Conservation (phyloP, 164 flowering plant species). For the Aristolochia fimbriata region DNA sequence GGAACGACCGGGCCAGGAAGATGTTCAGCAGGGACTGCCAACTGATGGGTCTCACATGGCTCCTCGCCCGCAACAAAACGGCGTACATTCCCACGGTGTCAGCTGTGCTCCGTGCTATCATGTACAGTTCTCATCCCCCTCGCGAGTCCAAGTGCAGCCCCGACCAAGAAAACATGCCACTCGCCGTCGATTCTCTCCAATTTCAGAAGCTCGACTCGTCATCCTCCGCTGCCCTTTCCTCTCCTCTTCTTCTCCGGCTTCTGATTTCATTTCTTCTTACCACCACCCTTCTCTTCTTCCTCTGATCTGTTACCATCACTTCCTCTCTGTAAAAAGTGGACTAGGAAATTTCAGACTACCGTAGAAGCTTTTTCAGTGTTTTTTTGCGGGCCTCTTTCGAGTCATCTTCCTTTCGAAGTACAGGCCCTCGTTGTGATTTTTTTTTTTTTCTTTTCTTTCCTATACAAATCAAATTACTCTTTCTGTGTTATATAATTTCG, state of each 20-base stretch:
- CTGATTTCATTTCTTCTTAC: neutral
- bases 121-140: constrained; percentile 85
- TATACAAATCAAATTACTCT: neutral
- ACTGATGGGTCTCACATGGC: constrained; percentile 98
- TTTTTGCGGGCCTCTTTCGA: neutral
- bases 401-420: neutral
- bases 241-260: neutral
- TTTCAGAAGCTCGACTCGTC: constrained; percentile 34
- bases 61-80: constrained; percentile 82
- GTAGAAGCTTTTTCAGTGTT: neutral
- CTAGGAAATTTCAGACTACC: too few species aligned
- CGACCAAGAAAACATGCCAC: constrained; percentile 98
- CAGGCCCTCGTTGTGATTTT: too few species aligned
- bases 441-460: neutral
- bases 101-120: constrained; percentile 87
- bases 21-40: constrained; percentile 85
- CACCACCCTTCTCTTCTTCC: neutral
- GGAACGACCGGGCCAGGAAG: constrained; percentile 51
- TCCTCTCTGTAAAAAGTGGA: too few species aligned
- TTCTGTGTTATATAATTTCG: too few species aligned
- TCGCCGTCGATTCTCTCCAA: constrained; percentile 93
- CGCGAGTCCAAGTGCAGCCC: constrained; percentile 78
- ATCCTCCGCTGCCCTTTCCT: neutral
- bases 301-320: neutral
- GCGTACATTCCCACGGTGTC: constrained; percentile 96